Percentiles rank a stretch among this genome's conserved stretches.
Conservation (phyloP, 2,329 filamentous ascomycete genomes). For the Fusarium euwallaceae region DNA sequence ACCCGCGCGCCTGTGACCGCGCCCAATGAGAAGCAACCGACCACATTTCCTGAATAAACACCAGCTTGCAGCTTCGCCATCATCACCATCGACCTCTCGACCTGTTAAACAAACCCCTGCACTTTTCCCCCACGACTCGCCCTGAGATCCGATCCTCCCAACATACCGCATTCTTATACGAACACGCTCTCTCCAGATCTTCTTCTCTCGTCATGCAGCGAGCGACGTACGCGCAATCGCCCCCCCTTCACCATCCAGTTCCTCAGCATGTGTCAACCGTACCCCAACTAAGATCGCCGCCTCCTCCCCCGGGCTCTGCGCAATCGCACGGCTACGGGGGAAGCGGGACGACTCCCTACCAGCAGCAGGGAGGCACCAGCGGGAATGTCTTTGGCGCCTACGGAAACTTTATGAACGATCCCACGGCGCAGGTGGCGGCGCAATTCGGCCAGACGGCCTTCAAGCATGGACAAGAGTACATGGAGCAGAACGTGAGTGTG, state of each 20-base stretch:
- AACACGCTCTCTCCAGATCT: conserved; percentile 7
- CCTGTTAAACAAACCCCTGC: conserved; percentile 15
- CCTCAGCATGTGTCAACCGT: conserved; percentile 99
- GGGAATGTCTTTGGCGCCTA: conserved; percentile 78
- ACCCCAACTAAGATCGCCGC: conserved; percentile 94
- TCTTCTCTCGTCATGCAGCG: conserved; percentile 79
- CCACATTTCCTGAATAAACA: conserved; percentile 53
- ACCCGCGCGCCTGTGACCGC: conserved; percentile 30
- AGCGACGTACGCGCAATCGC: conserved; percentile 86
- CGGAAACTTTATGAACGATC: conserved; percentile 95
- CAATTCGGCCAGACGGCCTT: conserved; percentile 95
- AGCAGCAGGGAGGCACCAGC: conserved; percentile 69
- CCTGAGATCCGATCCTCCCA: not conserved
- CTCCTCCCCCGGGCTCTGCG: conserved; percentile 79
- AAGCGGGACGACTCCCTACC: conserved; percentile 82
- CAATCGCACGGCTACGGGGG: conserved; percentile 76
- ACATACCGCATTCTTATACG: not conserved
- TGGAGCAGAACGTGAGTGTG: conserved; percentile 88
- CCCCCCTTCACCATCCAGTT: conserved; percentile 95
- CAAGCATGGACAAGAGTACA: conserved; percentile 90
- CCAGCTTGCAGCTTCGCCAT: conserved; percentile 40
- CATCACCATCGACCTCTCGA: conserved; percentile 22
- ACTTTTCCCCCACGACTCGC: not conserved
- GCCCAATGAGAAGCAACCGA: conserved; percentile 48
- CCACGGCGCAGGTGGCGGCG: conserved; percentile 92